Base-by-base conservation (phyloP, 495 filamentous ascomycete species). In the Talaromyces liani region DNA sequence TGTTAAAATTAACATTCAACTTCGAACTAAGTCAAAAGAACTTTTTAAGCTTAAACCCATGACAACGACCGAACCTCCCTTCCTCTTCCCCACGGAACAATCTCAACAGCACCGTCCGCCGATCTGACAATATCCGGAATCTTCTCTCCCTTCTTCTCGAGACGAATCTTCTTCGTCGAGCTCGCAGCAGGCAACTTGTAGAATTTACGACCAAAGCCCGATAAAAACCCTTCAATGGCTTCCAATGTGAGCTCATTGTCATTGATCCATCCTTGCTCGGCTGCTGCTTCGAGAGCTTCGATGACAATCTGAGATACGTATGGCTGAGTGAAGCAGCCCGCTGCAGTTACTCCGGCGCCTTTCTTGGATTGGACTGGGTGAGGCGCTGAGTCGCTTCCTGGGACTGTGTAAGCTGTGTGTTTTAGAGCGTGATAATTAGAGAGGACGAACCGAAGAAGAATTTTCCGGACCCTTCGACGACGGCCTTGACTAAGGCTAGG, bases 291-390 rank as follows among this genome's bases (percentile, higher is more conserved):
- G 29, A 96, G 80, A 18, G 90, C 89, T 63, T 84, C 82, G 29
- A 96, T 68, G 34, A 93, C 89, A 29, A 89, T 79, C 62, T 88
- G 85, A 14, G 90, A 86, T n/a, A 85, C 87, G 69, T 87, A 91
- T n/a, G 90, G 89, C 72, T 97, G 92, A 7, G 92, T 96, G 77
- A 95, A 97, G 6, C 93, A 88, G 25, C 93, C 92, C 4, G 90
- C 91, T 5, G 91, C 90, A n/a, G 80, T 74, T 74, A 83, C 88
- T 58, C 79, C 79, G 56, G 73, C 79, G 62, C 81, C 84, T 63
- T 85, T 82, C 79, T 96, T 97, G 58, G 88, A 85, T 14, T 74
- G 71, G 14, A 87, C 82, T 8, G 88, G 87, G 76, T 97, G 93
- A 24, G 93, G 93, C 33, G 89, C 89, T 53, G 82, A 85, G 70